Evolutionary conservation across 495 filamentous ascomycete species (phyloP).

Genomic region (Parachaetomium inaequale): DNA sequence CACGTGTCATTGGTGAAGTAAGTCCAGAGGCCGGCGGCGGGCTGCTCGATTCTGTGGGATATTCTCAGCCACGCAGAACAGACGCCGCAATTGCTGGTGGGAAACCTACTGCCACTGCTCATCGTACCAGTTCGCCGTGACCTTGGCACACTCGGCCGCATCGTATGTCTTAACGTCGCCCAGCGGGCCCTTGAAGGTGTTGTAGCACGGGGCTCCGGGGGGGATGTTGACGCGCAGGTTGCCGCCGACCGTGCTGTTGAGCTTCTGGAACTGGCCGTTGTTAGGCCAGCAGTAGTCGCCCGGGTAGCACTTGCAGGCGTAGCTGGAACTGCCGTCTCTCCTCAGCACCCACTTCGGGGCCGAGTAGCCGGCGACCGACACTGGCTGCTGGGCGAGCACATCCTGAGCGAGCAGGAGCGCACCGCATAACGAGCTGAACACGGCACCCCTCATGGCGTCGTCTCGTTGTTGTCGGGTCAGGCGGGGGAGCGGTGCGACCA

Average conservation of each 20-base stretch:
- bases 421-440: too few species aligned
- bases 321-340: too few species aligned
- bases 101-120: constrained; percentile 37
- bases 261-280: constrained; percentile 28
- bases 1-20: constrained; percentile 44
- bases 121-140: constrained; percentile 32
- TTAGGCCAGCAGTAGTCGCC: constrained; percentile 44
- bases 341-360: too few species aligned
- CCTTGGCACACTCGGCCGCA: constrained; percentile 37
- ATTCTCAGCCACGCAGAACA: constrained; percentile 23
- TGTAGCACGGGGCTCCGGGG: constrained; percentile 39
- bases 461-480: too few species aligned
- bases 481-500: too few species aligned
- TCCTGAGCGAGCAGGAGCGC: too few species aligned
- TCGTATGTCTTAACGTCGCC: constrained; percentile 40
- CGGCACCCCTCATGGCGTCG: too few species aligned
- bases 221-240: constrained; percentile 38
- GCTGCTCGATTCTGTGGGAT: constrained; percentile 24
- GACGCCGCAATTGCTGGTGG: neutral
- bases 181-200: constrained; percentile 37
- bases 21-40: constrained; percentile 26
- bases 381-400: too few species aligned
- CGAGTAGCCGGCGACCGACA: too few species aligned
- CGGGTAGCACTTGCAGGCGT: constrained; percentile 43
- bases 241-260: constrained; percentile 41